Evolutionary conservation across 768 basidiomycete species (phyloP).

Genomic region (Tricholoma bakamatsutake): DNA sequence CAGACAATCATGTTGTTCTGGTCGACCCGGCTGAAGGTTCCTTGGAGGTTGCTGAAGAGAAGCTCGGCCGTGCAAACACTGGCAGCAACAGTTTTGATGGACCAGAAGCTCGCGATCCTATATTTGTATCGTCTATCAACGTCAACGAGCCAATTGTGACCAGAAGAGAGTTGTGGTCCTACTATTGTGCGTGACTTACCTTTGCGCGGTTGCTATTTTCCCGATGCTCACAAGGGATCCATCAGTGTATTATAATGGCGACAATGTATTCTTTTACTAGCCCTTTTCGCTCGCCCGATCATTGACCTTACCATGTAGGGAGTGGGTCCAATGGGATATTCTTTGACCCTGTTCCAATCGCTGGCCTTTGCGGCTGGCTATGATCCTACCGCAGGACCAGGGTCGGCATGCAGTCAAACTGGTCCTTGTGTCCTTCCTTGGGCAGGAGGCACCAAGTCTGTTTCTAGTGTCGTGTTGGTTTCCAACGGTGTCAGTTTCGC

Average conservation of each 20-base stretch:
- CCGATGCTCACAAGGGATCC: neutral
- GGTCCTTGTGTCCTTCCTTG: conserved; percentile 78
- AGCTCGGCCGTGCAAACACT: conserved; percentile 3
- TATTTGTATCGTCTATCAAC: conserved; percentile 33
- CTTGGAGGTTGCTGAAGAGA: conserved; percentile 5
- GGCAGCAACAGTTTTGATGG: conserved; percentile 1
- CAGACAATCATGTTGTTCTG: too few species aligned
- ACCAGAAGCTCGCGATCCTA: conserved; percentile 12
- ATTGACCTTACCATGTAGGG: conserved; percentile 34
- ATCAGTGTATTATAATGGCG: conserved; percentile 76
- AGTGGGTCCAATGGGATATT: conserved; percentile 55
- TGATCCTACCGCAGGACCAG: conserved; percentile 64
- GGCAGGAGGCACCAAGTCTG: conserved; percentile 65
- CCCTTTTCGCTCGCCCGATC: neutral
- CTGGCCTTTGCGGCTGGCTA: conserved; percentile 69
- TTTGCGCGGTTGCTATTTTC: neutral
- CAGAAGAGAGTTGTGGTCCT: conserved; percentile 66
- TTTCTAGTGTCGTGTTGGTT: conserved; percentile 72
- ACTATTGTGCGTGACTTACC: neutral
- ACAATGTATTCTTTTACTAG: conserved; percentile 46
- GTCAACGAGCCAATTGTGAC: conserved; percentile 66
- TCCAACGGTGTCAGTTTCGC: conserved; percentile 75
- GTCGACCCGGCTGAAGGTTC: neutral
- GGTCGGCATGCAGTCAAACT: conserved; percentile 64
- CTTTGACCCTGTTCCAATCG: conserved; percentile 27